phyloP scores from a whole-genome alignment of 208 protist genomes.

The Angomonas deanei region DNA sequence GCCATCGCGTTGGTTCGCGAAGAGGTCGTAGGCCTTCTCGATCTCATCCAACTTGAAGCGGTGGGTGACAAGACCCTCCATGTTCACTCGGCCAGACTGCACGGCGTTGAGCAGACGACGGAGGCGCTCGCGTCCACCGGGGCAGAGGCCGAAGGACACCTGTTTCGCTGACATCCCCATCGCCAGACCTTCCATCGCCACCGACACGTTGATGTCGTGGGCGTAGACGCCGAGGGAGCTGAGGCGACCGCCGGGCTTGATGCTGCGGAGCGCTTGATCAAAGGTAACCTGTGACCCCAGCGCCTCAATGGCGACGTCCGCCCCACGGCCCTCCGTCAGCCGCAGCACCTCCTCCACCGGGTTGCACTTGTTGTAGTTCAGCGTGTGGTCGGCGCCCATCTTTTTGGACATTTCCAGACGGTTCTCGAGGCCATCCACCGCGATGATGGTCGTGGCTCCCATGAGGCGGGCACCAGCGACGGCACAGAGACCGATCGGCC shows the following conservation, averaged over 20 bases:
- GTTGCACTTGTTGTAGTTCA: slow-evolving; percentile 31
- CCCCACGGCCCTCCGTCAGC: slow-evolving; percentile 25
- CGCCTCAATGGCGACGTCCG: slow-evolving; percentile 28
- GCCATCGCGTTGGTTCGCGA: slow-evolving; percentile 25
- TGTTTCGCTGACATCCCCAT: slow-evolving; percentile 17
- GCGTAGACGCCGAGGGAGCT: slow-evolving; percentile 32
- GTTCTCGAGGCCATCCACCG: slow-evolving; percentile 18
- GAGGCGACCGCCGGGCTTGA: slow-evolving; percentile 25
- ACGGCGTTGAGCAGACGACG: slow-evolving; percentile 20
- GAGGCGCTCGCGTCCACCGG: slow-evolving; percentile 17
- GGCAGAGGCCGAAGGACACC: slow-evolving; percentile 15
- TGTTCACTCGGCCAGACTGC: slow-evolving; percentile 17
- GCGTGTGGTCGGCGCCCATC: slow-evolving; percentile 22
- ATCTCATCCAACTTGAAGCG: slow-evolving; percentile 28
- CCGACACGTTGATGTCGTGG: slow-evolving; percentile 15
- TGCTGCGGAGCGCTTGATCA: slow-evolving; percentile 20
- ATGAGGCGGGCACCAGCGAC: slow-evolving; percentile 18
- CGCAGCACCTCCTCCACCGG: slow-evolving; percentile 22
- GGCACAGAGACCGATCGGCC: slow-evolving; percentile 27
- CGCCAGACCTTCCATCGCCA: slow-evolving; percentile 14
- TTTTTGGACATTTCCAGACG: slow-evolving; percentile 18
- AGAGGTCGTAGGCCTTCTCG: slow-evolving; percentile 26
- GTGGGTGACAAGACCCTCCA: slow-evolving; percentile 21
- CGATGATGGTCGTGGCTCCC: slow-evolving; percentile 24
- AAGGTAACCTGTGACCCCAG: slow-evolving; percentile 20